Evolutionary conservation across 768 basidiomycete species (phyloP).

Genomic region (Pulveroboletus ravenelii): DNA sequence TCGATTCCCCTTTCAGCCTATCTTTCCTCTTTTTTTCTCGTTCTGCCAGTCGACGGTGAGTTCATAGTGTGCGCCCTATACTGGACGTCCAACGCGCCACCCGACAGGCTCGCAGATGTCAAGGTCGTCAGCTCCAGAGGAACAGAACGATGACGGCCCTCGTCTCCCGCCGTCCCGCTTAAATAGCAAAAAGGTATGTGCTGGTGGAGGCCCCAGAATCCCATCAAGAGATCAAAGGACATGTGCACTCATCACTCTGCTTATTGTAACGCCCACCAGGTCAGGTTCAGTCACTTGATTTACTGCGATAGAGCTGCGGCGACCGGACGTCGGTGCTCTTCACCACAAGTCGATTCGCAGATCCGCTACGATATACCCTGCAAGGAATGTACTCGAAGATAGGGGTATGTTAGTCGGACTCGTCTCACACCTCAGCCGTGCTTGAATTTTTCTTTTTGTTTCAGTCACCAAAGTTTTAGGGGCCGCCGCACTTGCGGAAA

Average conservation of each 20-base stretch:
- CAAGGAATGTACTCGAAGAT: not conserved
- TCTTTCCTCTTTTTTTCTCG: not conserved
- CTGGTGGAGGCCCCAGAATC: conserved; percentile 4
- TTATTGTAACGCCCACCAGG: conserved; percentile 5
- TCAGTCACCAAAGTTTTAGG: not conserved
- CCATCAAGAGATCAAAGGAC: not conserved
- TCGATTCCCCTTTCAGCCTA: not conserved
- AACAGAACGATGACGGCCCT: conserved; percentile 6
- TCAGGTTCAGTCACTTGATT: not conserved
- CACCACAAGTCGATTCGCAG: rapidly evolving
- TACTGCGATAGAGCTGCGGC: not conserved
- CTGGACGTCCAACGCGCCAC: conserved; percentile 14
- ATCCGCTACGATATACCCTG: conserved; percentile 6
- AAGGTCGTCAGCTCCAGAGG: not conserved
- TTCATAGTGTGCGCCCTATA: conserved; percentile 3
- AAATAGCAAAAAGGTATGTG: conserved; percentile 19
- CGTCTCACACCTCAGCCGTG: not conserved
- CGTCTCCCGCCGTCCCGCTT: not conserved
- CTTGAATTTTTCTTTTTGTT: no score
- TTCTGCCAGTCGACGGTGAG: not conserved
- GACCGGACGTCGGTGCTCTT: not conserved
- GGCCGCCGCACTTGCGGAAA: not conserved
- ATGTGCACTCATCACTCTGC: conserved; percentile 14
- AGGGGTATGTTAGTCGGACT: not conserved
- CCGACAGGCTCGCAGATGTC: not conserved